A percentile compares a stretch with the other conserved stretches of the same genome.
Evolutionary conservation across 148 eudicot species (phyloP).

Genomic region (Talinum fruticosum): DNA sequence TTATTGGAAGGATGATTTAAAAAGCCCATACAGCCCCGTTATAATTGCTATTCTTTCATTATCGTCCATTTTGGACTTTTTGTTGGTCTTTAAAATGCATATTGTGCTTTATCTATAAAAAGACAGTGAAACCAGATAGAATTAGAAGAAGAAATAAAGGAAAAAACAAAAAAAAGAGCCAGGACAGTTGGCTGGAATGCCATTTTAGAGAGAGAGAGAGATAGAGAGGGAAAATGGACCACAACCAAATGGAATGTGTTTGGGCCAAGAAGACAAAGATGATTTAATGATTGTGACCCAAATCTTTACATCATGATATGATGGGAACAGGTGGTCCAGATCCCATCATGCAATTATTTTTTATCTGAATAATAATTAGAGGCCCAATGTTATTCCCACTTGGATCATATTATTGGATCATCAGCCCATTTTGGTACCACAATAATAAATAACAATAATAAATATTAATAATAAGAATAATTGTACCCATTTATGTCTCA

Average conservation of each 20-base stretch:
- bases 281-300: slow-evolving; percentile 21
- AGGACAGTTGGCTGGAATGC: neutral
- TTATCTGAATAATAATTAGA: neutral
- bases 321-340: slow-evolving; percentile 23
- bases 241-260: slow-evolving; percentile 17
- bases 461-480: neutral
- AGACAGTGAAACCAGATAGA: neutral
- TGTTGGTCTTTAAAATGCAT: neutral
- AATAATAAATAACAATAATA: neutral
- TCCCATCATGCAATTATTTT: neutral
- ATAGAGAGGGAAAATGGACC: slow-evolving; percentile 27
- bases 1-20: too few species aligned
- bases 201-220: slow-evolving; percentile 6
- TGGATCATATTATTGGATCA: slow-evolving; percentile 10
- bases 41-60: neutral
- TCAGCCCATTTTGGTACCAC: slow-evolving; percentile 25
- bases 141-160: neutral
- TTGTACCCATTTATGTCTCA: neutral
- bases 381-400: slow-evolving; percentile 25
- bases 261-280: slow-evolving; percentile 32
- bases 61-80: neutral
- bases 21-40: too few species aligned
- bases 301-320: slow-evolving; percentile 1
- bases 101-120: neutral
- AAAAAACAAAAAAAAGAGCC: neutral